Conservation (phyloP, 108 stramenopile species). For the Fistulifera pelliculosa region DNA sequence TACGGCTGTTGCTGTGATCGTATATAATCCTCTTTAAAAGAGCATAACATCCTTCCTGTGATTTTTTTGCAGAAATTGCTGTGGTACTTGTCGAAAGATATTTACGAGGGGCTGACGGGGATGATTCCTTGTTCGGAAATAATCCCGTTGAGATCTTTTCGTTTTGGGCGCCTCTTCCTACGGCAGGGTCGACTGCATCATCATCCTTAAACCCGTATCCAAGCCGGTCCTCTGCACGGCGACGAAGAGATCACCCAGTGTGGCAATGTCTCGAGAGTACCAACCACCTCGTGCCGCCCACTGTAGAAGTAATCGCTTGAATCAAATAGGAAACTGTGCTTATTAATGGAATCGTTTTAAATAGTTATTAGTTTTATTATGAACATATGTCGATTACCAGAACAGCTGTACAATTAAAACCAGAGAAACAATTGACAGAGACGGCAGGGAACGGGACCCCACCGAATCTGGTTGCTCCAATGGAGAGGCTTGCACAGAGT, state of each 20-base stretch:
- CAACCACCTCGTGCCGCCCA: conserved; percentile 33
- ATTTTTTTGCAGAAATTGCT: conserved; percentile 35
- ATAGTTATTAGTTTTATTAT: neutral
- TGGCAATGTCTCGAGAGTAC: conserved; percentile 48
- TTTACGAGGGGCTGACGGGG: conserved; percentile 17
- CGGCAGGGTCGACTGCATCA: conserved; percentile 39
- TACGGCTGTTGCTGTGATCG: no score
- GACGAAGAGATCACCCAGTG: conserved; percentile 25
- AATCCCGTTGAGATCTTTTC: conserved; percentile 35
- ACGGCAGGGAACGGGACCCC: no score
- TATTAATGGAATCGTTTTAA: neutral
- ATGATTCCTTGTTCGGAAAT: neutral
- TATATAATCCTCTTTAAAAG: no score
- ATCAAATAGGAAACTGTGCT: neutral
- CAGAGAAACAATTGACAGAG: no score
- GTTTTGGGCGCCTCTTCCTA: conserved; percentile 59
- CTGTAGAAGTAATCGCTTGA: conserved; percentile 42
- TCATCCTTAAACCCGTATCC: conserved; percentile 55
- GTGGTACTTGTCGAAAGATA: conserved; percentile 83
- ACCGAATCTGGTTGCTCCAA: no score
- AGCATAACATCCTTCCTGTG: no score
- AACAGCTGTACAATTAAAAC: no score
- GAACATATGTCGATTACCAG: neutral
- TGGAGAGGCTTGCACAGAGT: no score
- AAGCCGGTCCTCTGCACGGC: conserved; percentile 33